These are phyloP conservation scores for Pleurostoma richardsiae DNA, from an alignment of 2,329 filamentous ascomycete genomes.

Conservation along the genomic window DNA sequence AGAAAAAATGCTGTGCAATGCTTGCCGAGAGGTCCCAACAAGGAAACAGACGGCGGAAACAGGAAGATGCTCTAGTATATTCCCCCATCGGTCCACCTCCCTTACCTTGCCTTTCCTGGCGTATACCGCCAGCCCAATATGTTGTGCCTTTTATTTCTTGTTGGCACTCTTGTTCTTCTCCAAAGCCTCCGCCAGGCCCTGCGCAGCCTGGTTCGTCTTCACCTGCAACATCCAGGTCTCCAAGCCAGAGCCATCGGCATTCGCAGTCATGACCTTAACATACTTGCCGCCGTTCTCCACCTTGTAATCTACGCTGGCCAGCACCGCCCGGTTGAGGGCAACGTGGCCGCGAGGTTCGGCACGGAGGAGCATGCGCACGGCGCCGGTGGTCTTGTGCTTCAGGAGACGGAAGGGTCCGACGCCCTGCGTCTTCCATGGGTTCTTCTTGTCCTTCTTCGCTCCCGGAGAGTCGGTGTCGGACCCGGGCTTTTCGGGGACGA, in stretches of 20 bases:
- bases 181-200: constrained; percentile 43
- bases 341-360: constrained; percentile 72
- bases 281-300: constrained; percentile 50
- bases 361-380: constrained; percentile 64
- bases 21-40: neutral
- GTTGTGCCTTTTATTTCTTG: constrained; percentile 33
- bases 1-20: neutral
- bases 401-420: constrained; percentile 68
- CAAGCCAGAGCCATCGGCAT: constrained; percentile 51
- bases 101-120: neutral
- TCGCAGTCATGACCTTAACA: constrained; percentile 52
- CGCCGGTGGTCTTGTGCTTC: constrained; percentile 64
- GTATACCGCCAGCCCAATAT: neutral
- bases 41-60: neutral
- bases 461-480: constrained; percentile 38
- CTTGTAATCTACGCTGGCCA: constrained; percentile 59
- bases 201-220: constrained; percentile 57
- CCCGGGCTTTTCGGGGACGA: constrained; percentile 39
- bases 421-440: constrained; percentile 64
- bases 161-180: constrained; percentile 53
- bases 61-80: neutral
- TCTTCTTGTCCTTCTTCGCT: constrained; percentile 37
- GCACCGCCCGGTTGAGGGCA: constrained; percentile 64
- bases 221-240: constrained; percentile 70
- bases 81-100: neutral